These are phyloP conservation scores for Calcarisporium arbuscula DNA, from an alignment of 2,329 filamentous ascomycete species.

Conservation along the genomic window DNA sequence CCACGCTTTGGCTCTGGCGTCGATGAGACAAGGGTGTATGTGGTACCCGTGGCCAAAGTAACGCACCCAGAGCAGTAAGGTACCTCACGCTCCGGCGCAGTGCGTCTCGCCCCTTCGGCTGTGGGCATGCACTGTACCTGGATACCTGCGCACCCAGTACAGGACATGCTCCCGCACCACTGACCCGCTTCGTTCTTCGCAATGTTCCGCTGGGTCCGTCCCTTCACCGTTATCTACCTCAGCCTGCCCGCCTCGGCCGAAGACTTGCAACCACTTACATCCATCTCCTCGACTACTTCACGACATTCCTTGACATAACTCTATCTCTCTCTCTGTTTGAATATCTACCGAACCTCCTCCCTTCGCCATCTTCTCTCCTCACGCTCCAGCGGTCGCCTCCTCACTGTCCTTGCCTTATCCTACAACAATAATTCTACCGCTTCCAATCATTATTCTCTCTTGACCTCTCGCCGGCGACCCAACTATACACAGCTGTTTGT, in stretches of 20 bases:
- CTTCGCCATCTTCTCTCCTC: conserved; percentile 2
- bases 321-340: conserved; percentile 7
- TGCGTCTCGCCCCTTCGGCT: conserved; percentile 10
- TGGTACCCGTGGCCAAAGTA: conserved; percentile 6
- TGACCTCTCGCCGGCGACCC: conserved; percentile 8
- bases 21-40: no score
- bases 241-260: conserved; percentile 16
- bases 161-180: conserved; percentile 8
- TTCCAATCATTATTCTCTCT: conserved; percentile 11
- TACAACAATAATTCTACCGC: conserved; percentile 8
- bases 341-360: neutral
- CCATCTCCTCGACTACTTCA: conserved; percentile 25
- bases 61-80: no score
- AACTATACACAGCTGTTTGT: no score
- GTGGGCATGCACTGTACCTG: neutral
- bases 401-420: conserved; percentile 1
- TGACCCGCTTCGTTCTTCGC: no score
- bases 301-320: conserved; percentile 32
- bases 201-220: conserved; percentile 6
- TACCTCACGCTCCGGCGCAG: no score
- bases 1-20: no score
- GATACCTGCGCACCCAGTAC: conserved; percentile 7
- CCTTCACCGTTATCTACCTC: conserved; percentile 18
- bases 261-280: conserved; percentile 10
- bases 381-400: neutral